These are phyloP conservation scores for Ganoderma lucidum DNA, from an alignment of 1,284 basidiomycete genomes.

Conservation along the genomic window DNA sequence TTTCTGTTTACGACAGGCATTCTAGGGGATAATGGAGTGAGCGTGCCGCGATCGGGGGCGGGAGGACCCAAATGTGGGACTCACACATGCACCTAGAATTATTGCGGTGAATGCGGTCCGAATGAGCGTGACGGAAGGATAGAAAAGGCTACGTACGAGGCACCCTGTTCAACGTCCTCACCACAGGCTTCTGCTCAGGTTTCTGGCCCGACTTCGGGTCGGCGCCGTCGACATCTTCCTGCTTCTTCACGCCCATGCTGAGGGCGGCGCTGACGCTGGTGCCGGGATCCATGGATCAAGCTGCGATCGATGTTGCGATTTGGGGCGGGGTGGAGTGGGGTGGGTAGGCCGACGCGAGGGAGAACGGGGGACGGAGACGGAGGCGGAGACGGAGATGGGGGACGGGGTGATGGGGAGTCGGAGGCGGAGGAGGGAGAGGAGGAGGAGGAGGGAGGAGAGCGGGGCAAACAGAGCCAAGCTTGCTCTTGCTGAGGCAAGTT, in stretches of 20 bases:
- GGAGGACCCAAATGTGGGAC: constrained; percentile 39
- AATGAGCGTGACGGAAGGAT: constrained; percentile 23
- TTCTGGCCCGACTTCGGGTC: constrained; percentile 48
- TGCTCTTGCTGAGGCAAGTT: neutral
- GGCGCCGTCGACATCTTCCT: constrained; percentile 52
- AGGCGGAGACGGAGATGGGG: constrained; percentile 33
- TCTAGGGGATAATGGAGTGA: constrained; percentile 49
- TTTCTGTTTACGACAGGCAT: constrained; percentile 87
- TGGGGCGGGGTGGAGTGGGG: constrained; percentile 18
- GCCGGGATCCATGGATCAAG: constrained; percentile 41
- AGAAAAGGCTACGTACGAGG: constrained; percentile 65
- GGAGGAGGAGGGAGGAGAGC: constrained; percentile 24
- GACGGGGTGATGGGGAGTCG: constrained; percentile 29
- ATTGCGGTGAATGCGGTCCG: constrained; percentile 34
- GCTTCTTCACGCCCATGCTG: constrained; percentile 47
- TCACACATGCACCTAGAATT: constrained; percentile 76
- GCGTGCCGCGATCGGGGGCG: constrained; percentile 17
- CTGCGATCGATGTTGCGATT: constrained; percentile 26
- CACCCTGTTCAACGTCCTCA: constrained; percentile 82
- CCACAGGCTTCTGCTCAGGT: constrained; percentile 69
- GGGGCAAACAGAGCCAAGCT: constrained; percentile 39
- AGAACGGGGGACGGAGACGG: constrained; percentile 26
- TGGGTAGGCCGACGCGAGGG: constrained; percentile 18
- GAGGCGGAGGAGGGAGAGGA: constrained; percentile 23
- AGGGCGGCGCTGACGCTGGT: constrained; percentile 19